Evolutionary conservation across 2,329 filamentous ascomycete species (phyloP).

Genomic region (Epichloe brachyelytri): DNA sequence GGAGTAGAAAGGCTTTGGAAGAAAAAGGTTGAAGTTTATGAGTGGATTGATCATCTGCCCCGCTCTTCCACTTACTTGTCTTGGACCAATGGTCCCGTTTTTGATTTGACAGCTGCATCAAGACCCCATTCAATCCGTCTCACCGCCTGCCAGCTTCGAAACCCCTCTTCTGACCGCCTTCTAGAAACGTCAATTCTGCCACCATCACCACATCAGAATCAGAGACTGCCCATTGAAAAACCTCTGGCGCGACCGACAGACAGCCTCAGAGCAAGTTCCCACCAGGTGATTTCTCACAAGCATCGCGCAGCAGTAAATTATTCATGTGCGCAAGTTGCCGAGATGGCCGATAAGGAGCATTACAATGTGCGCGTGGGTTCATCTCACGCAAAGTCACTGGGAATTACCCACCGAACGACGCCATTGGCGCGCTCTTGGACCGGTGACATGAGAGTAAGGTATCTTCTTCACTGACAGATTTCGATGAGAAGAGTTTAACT

Average conservation of each 20-base stretch:
- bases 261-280: not conserved
- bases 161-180: not conserved
- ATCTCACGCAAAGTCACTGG: slow-evolving; percentile 22
- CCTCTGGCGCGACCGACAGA: too few relatives aligned
- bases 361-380: slow-evolving; percentile 18
- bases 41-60: too few relatives aligned
- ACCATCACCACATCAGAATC: not conserved
- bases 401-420: slow-evolving; percentile 27
- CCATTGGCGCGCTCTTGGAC: slow-evolving; percentile 25
- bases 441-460: slow-evolving; percentile 28
- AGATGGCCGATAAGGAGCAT: slow-evolving; percentile 20
- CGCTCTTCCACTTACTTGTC: too few relatives aligned
- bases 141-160: not conserved
- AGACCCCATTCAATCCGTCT: not conserved
- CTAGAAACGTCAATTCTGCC: not conserved
- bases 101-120: too few relatives aligned
- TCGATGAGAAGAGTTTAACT: not conserved
- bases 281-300: not conserved
- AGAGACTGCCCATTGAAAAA: slow-evolving; percentile 1
- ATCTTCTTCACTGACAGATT: not conserved
- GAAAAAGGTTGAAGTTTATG: too few relatives aligned
- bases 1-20: too few relatives aligned
- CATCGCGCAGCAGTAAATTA: not conserved
- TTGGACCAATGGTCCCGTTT: too few relatives aligned
- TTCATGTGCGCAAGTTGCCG: not conserved